phyloP scores from a whole-genome alignment of 371 early-diverging fungal genomes.

The Funneliformis caledonium region DNA sequence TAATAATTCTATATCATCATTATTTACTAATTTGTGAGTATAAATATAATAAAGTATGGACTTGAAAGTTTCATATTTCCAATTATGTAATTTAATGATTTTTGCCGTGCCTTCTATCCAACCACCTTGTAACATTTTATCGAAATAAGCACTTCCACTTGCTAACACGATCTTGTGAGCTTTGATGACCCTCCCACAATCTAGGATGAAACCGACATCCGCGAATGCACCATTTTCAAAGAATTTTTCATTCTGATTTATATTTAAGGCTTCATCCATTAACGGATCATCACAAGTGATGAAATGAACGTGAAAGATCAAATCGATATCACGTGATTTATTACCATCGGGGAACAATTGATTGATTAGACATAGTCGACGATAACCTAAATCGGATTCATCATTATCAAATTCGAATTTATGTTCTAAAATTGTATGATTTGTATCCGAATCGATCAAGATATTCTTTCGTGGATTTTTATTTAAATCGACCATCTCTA shows the following conservation, averaged over 20 bases:
- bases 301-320: not conserved
- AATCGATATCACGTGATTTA: not conserved
- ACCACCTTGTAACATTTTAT: conserved; percentile 31
- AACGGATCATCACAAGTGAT: not conserved
- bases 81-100: conserved; percentile 14
- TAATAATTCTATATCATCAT: conserved; percentile 23
- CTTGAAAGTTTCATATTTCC: conserved; percentile 30
- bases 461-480: not conserved
- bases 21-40: conserved; percentile 18
- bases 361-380: conserved; percentile 11
- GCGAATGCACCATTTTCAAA: conserved; percentile 24
- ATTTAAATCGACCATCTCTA: not conserved
- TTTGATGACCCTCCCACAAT: conserved; percentile 32
- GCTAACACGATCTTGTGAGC: conserved; percentile 33
- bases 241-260: conserved; percentile 11
- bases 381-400: conserved; percentile 26
- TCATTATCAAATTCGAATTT: conserved; percentile 17
- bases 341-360: conserved; percentile 16
- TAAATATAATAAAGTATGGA: conserved; percentile 37
- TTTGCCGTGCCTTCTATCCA: conserved; percentile 25
- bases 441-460: conserved; percentile 4
- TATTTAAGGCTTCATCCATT: not conserved
- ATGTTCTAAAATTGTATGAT: conserved; percentile 8
- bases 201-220: conserved; percentile 29
- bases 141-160: conserved; percentile 25